Percentiles rank a stretch among this genome's conserved stretches.
These are phyloP conservation scores for Solanum gandarillasii DNA, from an alignment of 257 asterid genomes.

Conservation along the genomic window DNA sequence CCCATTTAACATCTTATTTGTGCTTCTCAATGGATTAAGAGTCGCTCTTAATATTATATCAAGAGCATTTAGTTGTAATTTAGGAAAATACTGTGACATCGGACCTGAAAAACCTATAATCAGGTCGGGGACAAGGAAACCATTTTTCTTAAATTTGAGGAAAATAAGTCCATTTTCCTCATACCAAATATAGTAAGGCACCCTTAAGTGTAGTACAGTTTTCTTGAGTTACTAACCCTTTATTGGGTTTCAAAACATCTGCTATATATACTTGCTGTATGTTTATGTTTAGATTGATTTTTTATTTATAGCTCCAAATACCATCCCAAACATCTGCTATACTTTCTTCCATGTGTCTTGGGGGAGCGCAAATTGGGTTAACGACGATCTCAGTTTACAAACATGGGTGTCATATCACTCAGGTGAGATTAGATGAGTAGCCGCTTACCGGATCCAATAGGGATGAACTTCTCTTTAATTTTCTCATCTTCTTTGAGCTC, in stretches of 20 bases:
- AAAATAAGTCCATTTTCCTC: not conserved
- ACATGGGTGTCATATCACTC: not conserved
- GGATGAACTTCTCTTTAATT: not conserved
- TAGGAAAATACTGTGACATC: not conserved
- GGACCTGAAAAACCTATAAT: not conserved
- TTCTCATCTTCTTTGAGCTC: not conserved
- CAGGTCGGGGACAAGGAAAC: not conserved
- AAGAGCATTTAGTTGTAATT: too few species aligned
- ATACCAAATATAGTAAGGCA: not conserved
- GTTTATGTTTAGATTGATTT: not conserved
- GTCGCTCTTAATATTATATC: slow-evolving; percentile 32
- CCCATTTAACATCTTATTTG: not conserved
- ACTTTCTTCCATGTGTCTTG: not conserved
- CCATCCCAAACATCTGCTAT: not conserved
- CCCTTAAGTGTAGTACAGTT: not conserved
- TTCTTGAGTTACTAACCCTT: not conserved
- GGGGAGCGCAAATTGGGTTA: not conserved
- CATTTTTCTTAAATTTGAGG: not conserved
- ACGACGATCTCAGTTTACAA: not conserved
- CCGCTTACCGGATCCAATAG: not conserved
- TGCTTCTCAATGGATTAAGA: slow-evolving; percentile 25
- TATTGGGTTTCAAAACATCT: not conserved
- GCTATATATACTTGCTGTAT: not conserved
- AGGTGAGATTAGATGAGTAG: not conserved
- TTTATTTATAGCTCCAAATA: not conserved